Base-by-base conservation (phyloP, 192 early-diverging fungal species). In the Coemansia sp. region DNA sequence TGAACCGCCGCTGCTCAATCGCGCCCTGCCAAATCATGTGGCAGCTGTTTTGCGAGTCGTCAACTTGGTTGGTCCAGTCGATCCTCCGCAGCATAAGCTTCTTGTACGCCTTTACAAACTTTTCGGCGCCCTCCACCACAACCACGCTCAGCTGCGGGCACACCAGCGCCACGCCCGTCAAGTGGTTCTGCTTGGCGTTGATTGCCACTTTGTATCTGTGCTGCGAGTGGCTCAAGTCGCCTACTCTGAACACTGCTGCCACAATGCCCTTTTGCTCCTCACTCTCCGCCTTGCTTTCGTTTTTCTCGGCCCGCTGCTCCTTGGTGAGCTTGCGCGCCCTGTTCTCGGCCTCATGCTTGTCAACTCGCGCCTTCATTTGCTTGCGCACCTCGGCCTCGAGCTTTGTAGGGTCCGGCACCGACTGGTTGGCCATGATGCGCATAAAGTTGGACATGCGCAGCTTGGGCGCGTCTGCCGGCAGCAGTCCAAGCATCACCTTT, bases 1-100 rank as follows among this genome's bases (percentile, higher is more conserved):
- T 84, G 72, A 99, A 99, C 42, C 82, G 70, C 37, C 91, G 81
- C 17, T 86, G 78, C 41, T 88, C 85, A 24, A 94, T 81, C 43
- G 92, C 83, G 24, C 97, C 97, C 65, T 95, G 91, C 97, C 97
- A 99, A 6, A 99, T 87, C 41, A 98, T 53, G n/a, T 81, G 70
- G 67, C 97, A 99, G 58, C 84, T 81, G 75, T 97, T 99, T 15
- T 63, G 48, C 6, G 87, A 80, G 17, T 80, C 57, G 26, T 69
- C 79, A 12, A 62, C 15, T n/a, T 34, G 53, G 50, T 69, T 60
- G 15, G 62, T 78, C 97, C 97, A 99, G 68, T 98, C 87, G 62
- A 99, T 98, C 17, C 97, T 84, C 26, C 91, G 73, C 11, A 97
- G 82, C 97, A 99, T 94, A 19, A 99, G 80, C 62, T 95, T 95